Base-by-base conservation (phyloP, 495 filamentous ascomycete species). In the Annulohypoxylon moriforme region DNA sequence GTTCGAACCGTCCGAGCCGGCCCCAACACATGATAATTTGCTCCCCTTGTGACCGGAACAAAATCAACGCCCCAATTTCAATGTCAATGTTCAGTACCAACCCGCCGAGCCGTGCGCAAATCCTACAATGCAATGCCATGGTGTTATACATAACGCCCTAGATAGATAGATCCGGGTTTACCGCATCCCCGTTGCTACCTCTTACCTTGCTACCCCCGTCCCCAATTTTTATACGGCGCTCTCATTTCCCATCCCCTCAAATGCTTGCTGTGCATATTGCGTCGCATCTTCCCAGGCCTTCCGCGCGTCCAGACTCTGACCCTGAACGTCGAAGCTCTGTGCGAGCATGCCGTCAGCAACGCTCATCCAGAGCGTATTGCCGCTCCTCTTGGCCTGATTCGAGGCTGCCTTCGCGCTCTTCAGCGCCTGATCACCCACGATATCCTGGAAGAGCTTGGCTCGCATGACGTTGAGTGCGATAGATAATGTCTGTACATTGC, bases 381-480 rank as follows among this genome's bases (percentile, higher is more conserved):
- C 88, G 53, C 89, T 89, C 76, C 89, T 91, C 75, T 87, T 88
- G 4, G 94, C 93, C 83, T 95, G 89, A 13, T 85, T 87, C 59
- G 88, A 83, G 29, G 88, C 92, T 0, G 94, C 94, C 46, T 87
- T 85, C 0, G 92, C 92, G 68, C 91, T 92, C 82, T 97, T 98
- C 69, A 96, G 89, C 1, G 95, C 92, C 80, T 98, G 95, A 63
- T 94, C 93, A 36, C 93, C 93, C 2, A 97, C 88, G 11, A 95
- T 91, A 31, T 91, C 91, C 25, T 88, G 85, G 82, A 98, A 98
- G 78, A 98, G 94, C 49, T 89, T 87, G 77, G 83, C 87, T 71
- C 91, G 90, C 93, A 98, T 94, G 71, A 96, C 89, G 68, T 87
- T 93, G 42, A 99, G 84, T 4, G 90, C 88, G 68, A 98, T 93